Conservation (phyloP, 106 monocot genomes). For the Vanilla planifolia region DNA sequence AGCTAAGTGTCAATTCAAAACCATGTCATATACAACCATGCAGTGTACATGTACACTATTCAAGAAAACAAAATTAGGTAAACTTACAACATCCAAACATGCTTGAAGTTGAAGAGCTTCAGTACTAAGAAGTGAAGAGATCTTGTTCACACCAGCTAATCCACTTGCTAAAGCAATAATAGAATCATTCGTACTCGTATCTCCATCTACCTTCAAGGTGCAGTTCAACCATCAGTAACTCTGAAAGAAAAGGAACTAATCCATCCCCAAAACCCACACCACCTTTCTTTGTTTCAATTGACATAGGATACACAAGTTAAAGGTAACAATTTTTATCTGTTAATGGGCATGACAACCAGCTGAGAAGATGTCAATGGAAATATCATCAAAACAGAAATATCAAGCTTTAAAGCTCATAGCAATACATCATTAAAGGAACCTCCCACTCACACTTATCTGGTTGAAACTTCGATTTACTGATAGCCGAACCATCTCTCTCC, state of each 20-base stretch:
- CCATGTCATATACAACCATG: no score
- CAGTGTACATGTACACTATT: conserved; percentile 1
- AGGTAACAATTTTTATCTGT: no score
- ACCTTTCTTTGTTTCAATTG: no score
- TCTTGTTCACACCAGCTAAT: conserved; percentile 43
- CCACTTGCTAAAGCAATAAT: conserved; percentile 96
- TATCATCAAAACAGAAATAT: no score
- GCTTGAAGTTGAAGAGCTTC: conserved; percentile 84
- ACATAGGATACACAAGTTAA: no score
- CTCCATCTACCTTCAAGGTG: conserved; percentile 87
- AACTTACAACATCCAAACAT: conserved; percentile 80
- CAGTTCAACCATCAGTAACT: background rate
- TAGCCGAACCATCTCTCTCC: conserved; percentile 90
- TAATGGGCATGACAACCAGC: no score
- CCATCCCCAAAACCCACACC: no score
- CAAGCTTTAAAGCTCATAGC: background rate
- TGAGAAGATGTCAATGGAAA: no score
- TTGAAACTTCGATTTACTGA: conserved; percentile 92
- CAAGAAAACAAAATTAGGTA: background rate
- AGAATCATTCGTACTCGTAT: conserved; percentile 97
- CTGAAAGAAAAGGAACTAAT: no score
- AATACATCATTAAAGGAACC: background rate
- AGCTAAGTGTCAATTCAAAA: background rate
- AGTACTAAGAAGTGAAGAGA: conserved; percentile 45
- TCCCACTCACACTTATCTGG: conserved; percentile 76